phyloP scores from a whole-genome alignment of 202 grass and related monocot species.

The Panicum hallii region DNA sequence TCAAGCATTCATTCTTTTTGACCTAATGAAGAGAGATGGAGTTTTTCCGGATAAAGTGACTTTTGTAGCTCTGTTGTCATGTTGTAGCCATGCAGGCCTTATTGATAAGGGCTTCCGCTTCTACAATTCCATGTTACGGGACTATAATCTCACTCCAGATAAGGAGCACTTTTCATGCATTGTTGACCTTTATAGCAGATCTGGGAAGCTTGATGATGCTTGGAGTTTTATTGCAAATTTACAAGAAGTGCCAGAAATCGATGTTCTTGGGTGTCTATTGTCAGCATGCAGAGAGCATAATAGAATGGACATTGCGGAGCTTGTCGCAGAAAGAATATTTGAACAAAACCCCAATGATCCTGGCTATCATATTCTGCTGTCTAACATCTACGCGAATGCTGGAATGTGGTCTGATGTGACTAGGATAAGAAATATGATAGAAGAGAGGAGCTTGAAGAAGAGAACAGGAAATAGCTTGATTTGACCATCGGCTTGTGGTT shows the following conservation, averaged over 20 bases:
- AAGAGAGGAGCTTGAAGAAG: constrained; percentile 61
- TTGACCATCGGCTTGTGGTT: constrained; percentile 1
- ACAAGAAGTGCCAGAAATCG: constrained; percentile 47
- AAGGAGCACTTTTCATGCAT: constrained; percentile 73
- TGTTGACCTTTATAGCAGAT: constrained; percentile 75
- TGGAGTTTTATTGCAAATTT: constrained; percentile 64
- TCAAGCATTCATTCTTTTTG: constrained; percentile 57
- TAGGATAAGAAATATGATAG: constrained; percentile 62
- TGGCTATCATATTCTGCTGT: constrained; percentile 75
- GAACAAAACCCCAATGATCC: constrained; percentile 63
- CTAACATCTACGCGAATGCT: constrained; percentile 73
- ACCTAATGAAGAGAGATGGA: constrained; percentile 52
- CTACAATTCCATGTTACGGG: constrained; percentile 62
- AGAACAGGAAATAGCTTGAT: constrained; percentile 53
- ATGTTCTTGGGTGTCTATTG: constrained; percentile 69
- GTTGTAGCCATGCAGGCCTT: constrained; percentile 71
- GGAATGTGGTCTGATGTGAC: constrained; percentile 68
- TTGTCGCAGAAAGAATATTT: constrained; percentile 58
- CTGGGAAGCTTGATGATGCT: constrained; percentile 64
- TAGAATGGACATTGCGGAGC: constrained; percentile 72
- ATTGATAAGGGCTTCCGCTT: constrained; percentile 59
- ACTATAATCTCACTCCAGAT: constrained; percentile 61
- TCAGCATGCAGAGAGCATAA: constrained; percentile 70
- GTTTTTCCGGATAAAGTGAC: constrained; percentile 71
- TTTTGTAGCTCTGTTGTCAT: constrained; percentile 72